Evolutionary conservation across 78 protist genomes (phyloP).

Genomic region (Pigoraptor vietnamica): DNA sequence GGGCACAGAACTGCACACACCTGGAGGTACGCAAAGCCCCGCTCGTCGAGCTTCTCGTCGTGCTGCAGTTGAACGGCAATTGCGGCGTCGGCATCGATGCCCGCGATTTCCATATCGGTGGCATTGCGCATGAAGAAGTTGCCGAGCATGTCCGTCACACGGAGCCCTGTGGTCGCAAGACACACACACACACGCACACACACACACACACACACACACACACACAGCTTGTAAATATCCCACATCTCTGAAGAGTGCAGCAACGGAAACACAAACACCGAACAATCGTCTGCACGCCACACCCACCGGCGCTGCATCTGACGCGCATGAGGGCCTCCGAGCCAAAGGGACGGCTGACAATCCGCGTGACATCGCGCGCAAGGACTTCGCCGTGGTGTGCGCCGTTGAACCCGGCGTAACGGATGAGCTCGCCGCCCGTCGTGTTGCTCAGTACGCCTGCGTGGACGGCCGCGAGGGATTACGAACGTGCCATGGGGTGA

Average conservation of each 20-base stretch:
- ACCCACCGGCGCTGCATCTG: constrained; percentile 9
- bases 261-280: not conserved
- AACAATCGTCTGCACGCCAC: too few species aligned
- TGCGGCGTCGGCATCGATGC: constrained; percentile 2
- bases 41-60: constrained; percentile 29
- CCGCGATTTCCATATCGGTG: constrained; percentile 31
- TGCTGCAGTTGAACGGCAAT: constrained; percentile 8
- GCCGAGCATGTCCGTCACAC: constrained; percentile 1
- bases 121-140: constrained; percentile 18
- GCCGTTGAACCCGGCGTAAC: constrained; percentile 4
- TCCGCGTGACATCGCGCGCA: not conserved
- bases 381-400: constrained; percentile 2
- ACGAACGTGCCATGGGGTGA: too few species aligned
- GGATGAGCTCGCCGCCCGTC: constrained; percentile 35
- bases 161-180: constrained; percentile 7
- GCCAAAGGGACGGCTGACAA: not conserved
- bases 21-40: constrained; percentile 30
- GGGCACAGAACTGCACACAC: too few species aligned
- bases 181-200: not conserved
- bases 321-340: constrained; percentile 27
- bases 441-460: not conserved
- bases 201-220: not conserved
- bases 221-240: not conserved
- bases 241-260: too few species aligned
- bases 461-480: too few species aligned